Evolutionary conservation across 169 alveolate species (phyloP).

Genomic region (Amoebophrya sp.): DNA sequence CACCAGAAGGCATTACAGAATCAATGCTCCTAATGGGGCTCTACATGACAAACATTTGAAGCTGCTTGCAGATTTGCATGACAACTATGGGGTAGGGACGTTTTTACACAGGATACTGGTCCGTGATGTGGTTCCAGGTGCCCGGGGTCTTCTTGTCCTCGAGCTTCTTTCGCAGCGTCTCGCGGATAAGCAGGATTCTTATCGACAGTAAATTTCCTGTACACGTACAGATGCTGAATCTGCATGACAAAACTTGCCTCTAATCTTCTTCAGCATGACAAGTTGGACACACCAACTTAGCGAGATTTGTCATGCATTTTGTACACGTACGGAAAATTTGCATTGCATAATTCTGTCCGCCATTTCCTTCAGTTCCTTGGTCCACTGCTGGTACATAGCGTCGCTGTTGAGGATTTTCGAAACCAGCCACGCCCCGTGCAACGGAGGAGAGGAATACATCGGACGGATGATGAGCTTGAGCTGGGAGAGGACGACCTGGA

Average conservation of each 20-base stretch:
- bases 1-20: too few relatives aligned
- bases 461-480: conserved; percentile 62
- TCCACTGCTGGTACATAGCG: conserved; percentile 61
- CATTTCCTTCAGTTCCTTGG: conserved; percentile 62
- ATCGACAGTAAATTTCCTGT: too few relatives aligned
- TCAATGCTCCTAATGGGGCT: too few relatives aligned
- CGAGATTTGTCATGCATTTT: not conserved
- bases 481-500: conserved; percentile 52
- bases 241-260: too few relatives aligned
- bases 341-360: conserved; percentile 41
- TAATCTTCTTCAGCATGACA: too few relatives aligned
- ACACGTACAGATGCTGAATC: too few relatives aligned
- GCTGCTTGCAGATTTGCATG: too few relatives aligned
- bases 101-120: too few relatives aligned
- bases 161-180: not conserved
- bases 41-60: too few relatives aligned
- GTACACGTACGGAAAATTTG: not conserved
- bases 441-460: conserved; percentile 68
- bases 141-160: conserved; percentile 49
- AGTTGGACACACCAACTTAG: too few relatives aligned
- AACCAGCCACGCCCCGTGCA: conserved; percentile 69
- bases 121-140: conserved; percentile 62
- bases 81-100: too few relatives aligned
- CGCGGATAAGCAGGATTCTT: conserved; percentile 59
- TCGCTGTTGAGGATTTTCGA: conserved; percentile 60